phyloP scores from a whole-genome alignment of 768 basidiomycete species.

The Collybia sordida region DNA sequence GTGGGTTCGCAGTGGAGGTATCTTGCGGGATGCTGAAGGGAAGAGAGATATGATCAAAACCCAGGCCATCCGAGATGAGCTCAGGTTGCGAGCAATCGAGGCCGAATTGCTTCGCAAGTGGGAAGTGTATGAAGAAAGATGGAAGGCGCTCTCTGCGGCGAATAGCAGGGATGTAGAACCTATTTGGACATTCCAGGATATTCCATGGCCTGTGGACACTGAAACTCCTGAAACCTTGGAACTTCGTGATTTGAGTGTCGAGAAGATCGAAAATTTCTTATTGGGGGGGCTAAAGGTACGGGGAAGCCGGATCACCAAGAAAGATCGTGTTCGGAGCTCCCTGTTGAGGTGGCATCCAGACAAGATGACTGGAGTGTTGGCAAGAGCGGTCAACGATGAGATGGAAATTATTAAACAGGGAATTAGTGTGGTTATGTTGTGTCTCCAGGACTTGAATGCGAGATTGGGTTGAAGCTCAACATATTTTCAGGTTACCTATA shows the following conservation, averaged over 20 bases:
- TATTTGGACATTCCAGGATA: slow-evolving; percentile 43
- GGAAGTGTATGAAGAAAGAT: slow-evolving; percentile 53
- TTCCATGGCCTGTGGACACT: slow-evolving; percentile 61
- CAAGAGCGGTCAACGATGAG: slow-evolving; percentile 43
- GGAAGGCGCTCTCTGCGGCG: slow-evolving; percentile 38
- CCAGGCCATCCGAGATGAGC: slow-evolving; percentile 44
- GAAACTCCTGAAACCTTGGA: slow-evolving; percentile 9
- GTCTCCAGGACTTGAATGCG: slow-evolving; percentile 30
- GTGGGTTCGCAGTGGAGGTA: slow-evolving; percentile 60
- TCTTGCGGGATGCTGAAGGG: slow-evolving; percentile 50
- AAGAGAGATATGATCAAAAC: slow-evolving; percentile 52
- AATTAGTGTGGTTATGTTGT: slow-evolving; percentile 39
- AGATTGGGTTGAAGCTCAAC: neutral
- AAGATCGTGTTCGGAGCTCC: slow-evolving; percentile 56
- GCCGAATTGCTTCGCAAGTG: slow-evolving; percentile 37
- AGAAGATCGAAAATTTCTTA: slow-evolving; percentile 49
- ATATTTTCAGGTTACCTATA: too few relatives aligned
- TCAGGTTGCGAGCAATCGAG: slow-evolving; percentile 44
- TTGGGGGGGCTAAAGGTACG: slow-evolving; percentile 43
- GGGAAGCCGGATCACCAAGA: slow-evolving; percentile 38
- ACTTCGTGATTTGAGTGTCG: slow-evolving; percentile 32
- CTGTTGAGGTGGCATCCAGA: slow-evolving; percentile 72
- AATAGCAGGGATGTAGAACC: slow-evolving; percentile 6
- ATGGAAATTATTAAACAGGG: slow-evolving; percentile 43
- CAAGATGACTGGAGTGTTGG: slow-evolving; percentile 48